Percentiles rank a stretch among this genome's conserved stretches.
Evolutionary conservation across 495 filamentous ascomycete species (phyloP).

Genomic region (Neurospora sp.): DNA sequence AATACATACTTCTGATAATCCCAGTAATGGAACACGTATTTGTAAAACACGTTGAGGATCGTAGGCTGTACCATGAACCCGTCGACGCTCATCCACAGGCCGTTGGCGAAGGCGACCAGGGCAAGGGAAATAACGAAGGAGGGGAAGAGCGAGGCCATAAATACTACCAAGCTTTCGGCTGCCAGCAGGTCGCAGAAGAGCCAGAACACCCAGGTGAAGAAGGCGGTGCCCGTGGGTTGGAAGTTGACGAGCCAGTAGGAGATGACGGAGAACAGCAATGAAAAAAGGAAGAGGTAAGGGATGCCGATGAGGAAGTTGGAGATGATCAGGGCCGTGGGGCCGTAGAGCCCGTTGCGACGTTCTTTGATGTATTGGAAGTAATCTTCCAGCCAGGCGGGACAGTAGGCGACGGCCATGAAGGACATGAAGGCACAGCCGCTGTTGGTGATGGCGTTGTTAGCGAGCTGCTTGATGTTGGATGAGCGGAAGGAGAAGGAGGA

Average conservation of each 20-base stretch:
- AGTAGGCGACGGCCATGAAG: slow-evolving; percentile 84
- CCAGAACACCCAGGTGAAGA: slow-evolving; percentile 78
- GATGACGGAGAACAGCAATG: slow-evolving; percentile 61
- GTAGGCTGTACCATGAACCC: slow-evolving; percentile 67
- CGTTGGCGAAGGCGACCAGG: slow-evolving; percentile 70
- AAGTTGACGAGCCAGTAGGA: slow-evolving; percentile 76
- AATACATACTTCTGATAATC: slow-evolving; percentile 80
- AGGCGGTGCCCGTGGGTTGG: slow-evolving; percentile 50
- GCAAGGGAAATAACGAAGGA: slow-evolving; percentile 71
- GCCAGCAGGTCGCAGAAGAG: slow-evolving; percentile 76
- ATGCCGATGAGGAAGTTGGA: slow-evolving; percentile 75
- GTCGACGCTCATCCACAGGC: slow-evolving; percentile 75
- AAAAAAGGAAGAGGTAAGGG: slow-evolving; percentile 68
- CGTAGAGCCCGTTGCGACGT: slow-evolving; percentile 71
- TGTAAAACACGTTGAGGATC: slow-evolving; percentile 70
- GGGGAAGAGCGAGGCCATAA: slow-evolving; percentile 61
- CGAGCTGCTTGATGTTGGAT: not conserved
- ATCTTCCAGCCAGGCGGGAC: slow-evolving; percentile 75
- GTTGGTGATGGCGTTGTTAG: slow-evolving; percentile 28
- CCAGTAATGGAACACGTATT: slow-evolving; percentile 76
- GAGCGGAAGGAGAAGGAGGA: not conserved
- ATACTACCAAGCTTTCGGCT: slow-evolving; percentile 69
- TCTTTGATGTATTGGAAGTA: slow-evolving; percentile 64
- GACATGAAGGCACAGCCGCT: slow-evolving; percentile 81
- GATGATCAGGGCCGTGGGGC: slow-evolving; percentile 57